Evolutionary conservation across 352 stramenopile genomes (phyloP), one percentile per base, ranked within the genome.

Genomic region (Pythium rishiriense): DNA sequence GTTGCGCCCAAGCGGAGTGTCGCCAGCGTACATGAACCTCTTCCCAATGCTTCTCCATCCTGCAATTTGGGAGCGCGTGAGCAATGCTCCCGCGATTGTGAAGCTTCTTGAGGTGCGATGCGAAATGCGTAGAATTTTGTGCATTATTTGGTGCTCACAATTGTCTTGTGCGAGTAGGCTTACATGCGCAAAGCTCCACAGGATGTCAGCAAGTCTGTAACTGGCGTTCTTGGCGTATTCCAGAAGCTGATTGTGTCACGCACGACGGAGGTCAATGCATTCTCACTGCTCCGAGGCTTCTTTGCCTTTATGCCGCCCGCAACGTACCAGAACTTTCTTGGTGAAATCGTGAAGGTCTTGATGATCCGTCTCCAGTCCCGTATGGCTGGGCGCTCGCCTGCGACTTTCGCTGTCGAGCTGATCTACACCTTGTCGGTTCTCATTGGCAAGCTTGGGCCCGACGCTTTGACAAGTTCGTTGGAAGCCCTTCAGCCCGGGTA

Each of bases 81-180:
- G 96, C 67, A 99, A 99, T 67, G 88, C 99, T 10, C 97, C 97
- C 25, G 97, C 96, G 22, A 93, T 99, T 64, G 91, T 97, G 53
- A 95, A 97, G 59, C 78, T 99, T 17, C 78, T 99, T n/a, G 87
- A 96, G 74, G 74, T 85, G 65, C n/a, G 49, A 22, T 51, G 26
- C 17, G 8, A 4, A 42, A 4, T 31, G 21, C 15, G 4, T 25
- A 22, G 21, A 19, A 41, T 19, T 14, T 37, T 37, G 31, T 37
- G 31, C 31, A 11, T 37, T 6, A 12, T 37, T 12, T 37, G 31
- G 15, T 37, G 6, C 19, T 61, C 7, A 56, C 12, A n/a, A 58
- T 28, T 59, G 1, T 66, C 10, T 68, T 2, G 35, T 17, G 41
- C 21, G 21, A 12, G 0, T 51, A 89, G 72, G 97, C 97, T 0